Conservation (phyloP, 176 grass and related monocot genomes). For the Thinopyrum elongatum region DNA sequence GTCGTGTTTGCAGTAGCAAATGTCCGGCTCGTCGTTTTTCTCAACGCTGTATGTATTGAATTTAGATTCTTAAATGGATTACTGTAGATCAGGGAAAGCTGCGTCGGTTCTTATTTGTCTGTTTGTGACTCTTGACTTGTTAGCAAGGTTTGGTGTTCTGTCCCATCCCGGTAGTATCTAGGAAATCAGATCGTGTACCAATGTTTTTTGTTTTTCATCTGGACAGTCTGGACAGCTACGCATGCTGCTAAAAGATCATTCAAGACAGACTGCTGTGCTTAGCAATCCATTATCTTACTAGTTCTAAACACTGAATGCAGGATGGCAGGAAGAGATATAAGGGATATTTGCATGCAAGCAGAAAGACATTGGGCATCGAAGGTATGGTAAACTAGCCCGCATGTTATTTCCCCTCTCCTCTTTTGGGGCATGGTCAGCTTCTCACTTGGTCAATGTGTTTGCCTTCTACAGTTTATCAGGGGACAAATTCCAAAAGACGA, state of each 20-base stretch:
- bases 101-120: background rate
- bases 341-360: constrained; percentile 91
- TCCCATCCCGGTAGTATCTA: background rate
- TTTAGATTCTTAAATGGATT: constrained; percentile 12
- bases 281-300: background rate
- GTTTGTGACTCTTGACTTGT: background rate
- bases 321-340: constrained; percentile 96
- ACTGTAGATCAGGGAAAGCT: constrained; percentile 3
- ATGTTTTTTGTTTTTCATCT: background rate
- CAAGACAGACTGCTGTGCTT: background rate
- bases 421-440: background rate
- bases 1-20: background rate
- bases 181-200: background rate
- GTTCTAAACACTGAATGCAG: constrained; percentile 52
- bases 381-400: constrained; percentile 39
- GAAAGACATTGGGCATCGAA: constrained; percentile 97
- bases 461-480: constrained; percentile 69
- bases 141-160: background rate
- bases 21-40: background rate
- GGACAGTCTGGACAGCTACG: background rate
- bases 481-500: constrained; percentile 51
- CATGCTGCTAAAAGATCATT: background rate
- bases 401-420: background rate
- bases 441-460: constrained; percentile 17
- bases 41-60: background rate